Conservation (phyloP, 768 basidiomycete genomes). For the Sporobolomyces pararoseus region DNA sequence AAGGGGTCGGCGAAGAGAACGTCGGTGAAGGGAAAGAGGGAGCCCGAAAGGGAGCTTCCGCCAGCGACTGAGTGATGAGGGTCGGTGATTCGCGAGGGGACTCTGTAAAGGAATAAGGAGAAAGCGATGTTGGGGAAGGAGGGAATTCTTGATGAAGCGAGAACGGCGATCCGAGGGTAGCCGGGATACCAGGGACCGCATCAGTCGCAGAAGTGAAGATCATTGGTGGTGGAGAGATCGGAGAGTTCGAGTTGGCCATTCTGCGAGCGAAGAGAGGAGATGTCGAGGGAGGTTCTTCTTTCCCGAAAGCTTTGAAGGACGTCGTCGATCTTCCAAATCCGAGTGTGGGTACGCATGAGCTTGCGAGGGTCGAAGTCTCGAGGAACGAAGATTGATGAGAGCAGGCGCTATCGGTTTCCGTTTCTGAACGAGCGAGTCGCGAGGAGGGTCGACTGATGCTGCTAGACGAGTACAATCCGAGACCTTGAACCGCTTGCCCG, state of each 20-base stretch:
- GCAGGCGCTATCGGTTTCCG: constrained; percentile 2
- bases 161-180: constrained; percentile 20
- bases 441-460: not conserved
- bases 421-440: constrained; percentile 9
- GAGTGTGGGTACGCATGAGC: constrained; percentile 11
- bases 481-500: constrained; percentile 6
- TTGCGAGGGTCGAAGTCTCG: constrained; percentile 29
- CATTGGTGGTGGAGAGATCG: not conserved
- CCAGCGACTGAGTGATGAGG: not conserved
- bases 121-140: constrained; percentile 14
- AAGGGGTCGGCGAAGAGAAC: not conserved
- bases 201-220: not conserved
- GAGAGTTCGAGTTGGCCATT: not conserved
- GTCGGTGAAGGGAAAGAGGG: not conserved
- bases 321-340: not conserved
- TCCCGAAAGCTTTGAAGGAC: not conserved
- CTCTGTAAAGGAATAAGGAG: not conserved
- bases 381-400: constrained; percentile 18
- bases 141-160: not conserved
- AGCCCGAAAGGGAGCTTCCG: not conserved
- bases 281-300: not conserved
- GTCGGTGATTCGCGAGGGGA: not conserved
- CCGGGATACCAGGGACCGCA: not conserved
- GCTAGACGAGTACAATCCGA: constrained; percentile 16
- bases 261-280: constrained; percentile 9